These are phyloP conservation scores for Aegilops bicornis DNA, from an alignment of 176 grass and related monocot genomes.

Conservation along the genomic window DNA sequence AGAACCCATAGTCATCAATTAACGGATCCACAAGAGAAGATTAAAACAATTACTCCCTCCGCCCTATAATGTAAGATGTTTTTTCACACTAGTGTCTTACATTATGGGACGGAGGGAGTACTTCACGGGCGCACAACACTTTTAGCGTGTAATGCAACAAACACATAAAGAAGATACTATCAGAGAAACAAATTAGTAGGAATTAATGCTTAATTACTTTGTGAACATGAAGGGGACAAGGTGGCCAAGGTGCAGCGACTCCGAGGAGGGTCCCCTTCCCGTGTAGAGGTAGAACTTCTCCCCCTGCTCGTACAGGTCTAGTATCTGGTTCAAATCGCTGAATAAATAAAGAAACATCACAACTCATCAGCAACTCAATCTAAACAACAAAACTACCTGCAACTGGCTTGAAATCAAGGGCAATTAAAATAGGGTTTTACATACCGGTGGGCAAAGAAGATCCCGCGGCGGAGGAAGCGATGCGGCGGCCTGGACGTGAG, in stretches of 20 bases:
- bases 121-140: not conserved
- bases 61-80: no score
- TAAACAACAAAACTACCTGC: not conserved
- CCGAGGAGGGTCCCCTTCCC: conserved; percentile 81
- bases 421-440: no score
- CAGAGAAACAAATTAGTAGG: not conserved
- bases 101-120: no score
- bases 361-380: not conserved
- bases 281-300: conserved; percentile 92
- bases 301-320: conserved; percentile 67
- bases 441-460: conserved; percentile 91
- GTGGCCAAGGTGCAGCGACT: conserved; percentile 80
- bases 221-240: conserved; percentile 98
- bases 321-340: conserved; percentile 71
- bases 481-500: conserved; percentile 57
- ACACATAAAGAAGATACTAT: not conserved
- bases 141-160: not conserved
- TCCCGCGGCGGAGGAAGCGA: conserved; percentile 68
- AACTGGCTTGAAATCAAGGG: no score
- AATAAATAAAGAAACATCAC: not conserved
- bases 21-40: not conserved
- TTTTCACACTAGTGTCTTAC: no score
- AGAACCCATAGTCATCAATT: not conserved
- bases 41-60: not conserved
- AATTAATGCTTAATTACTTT: conserved; percentile 35